Conservation (phyloP, 176 grass and related monocot species). For the Tillandsia fasciculata region DNA sequence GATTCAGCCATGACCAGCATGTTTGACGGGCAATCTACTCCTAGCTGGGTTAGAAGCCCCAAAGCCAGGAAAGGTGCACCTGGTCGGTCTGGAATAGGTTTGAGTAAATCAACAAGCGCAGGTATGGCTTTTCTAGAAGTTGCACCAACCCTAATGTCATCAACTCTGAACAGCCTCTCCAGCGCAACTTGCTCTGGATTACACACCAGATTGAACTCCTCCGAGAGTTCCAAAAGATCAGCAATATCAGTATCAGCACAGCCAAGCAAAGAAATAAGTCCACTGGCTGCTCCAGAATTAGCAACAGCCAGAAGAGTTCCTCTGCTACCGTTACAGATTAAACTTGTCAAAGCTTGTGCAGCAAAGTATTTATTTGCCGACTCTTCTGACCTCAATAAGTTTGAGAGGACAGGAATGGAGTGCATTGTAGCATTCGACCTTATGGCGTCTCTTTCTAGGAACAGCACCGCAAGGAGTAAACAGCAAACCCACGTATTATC, state of each 20-base stretch:
- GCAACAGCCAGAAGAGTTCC: constrained; percentile 94
- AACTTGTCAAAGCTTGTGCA: constrained; percentile 87
- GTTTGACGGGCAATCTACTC: constrained; percentile 77
- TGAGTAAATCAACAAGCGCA: constrained; percentile 96
- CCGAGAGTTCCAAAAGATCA: constrained; percentile 86
- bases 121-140: constrained; percentile 94
- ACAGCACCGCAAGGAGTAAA: constrained; percentile 77
- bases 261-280: constrained; percentile 95
- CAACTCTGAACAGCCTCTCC: constrained; percentile 92
- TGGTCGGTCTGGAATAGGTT: constrained; percentile 97
- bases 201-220: constrained; percentile 78
- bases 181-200: constrained; percentile 88
- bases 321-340: constrained; percentile 90
- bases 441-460: constrained; percentile 92
- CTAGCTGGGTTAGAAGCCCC: constrained; percentile 76
- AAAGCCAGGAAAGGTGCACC: constrained; percentile 96
- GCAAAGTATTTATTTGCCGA: constrained; percentile 89
- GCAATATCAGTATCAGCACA: constrained; percentile 89
- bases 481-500: constrained; percentile 89
- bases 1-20: constrained; percentile 93
- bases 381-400: constrained; percentile 89
- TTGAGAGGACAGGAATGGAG: constrained; percentile 88
- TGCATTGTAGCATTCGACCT: constrained; percentile 60
- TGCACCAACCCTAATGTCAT: constrained; percentile 83
- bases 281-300: constrained; percentile 82